Evolutionary conservation across 1,139 yeast genomes (phyloP).

Genomic region (Geotrichum candidum): DNA sequence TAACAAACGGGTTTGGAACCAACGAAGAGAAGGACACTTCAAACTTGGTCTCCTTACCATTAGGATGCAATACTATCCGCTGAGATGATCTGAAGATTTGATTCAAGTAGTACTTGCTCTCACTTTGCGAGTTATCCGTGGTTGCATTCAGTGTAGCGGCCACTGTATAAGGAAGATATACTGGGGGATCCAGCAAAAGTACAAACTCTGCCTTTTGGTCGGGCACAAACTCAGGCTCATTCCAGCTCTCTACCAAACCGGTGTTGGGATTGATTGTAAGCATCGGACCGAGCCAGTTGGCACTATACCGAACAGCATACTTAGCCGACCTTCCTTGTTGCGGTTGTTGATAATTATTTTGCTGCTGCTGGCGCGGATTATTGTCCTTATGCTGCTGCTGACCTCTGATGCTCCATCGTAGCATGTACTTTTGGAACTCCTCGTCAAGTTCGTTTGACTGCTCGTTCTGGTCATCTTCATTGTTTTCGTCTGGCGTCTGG

Average conservation of each 20-base stretch:
- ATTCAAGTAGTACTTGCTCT: constrained; percentile 11
- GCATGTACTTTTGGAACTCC: constrained; percentile 14
- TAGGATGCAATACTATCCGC: constrained; percentile 17
- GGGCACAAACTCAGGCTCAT: constrained; percentile 24
- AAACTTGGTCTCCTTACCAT: constrained; percentile 20
- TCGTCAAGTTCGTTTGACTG: not conserved
- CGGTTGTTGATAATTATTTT: not conserved
- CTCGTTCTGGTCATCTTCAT: not conserved
- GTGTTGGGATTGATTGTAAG: constrained; percentile 17
- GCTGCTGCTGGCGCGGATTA: not conserved
- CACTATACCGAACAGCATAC: constrained; percentile 25
- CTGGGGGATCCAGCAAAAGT: constrained; percentile 32
- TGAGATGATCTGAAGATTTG: constrained; percentile 11
- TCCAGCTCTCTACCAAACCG: constrained; percentile 22
- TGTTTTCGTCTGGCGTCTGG: not conserved
- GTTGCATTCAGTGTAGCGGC: constrained; percentile 26
- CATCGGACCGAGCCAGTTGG: constrained; percentile 26
- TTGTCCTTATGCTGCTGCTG: constrained; percentile 4
- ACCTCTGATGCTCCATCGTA: constrained; percentile 15
- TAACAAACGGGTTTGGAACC: constrained; percentile 29
- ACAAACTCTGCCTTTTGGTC: constrained; percentile 32
- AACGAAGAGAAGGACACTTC: constrained; percentile 28
- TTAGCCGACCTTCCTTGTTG: constrained; percentile 4
- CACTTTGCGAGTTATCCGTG: not conserved
- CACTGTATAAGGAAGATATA: constrained; percentile 24